These are phyloP conservation scores for Blastobotrys arbuscula DNA, from an alignment of 1,139 yeast genomes.

Conservation along the genomic window DNA sequence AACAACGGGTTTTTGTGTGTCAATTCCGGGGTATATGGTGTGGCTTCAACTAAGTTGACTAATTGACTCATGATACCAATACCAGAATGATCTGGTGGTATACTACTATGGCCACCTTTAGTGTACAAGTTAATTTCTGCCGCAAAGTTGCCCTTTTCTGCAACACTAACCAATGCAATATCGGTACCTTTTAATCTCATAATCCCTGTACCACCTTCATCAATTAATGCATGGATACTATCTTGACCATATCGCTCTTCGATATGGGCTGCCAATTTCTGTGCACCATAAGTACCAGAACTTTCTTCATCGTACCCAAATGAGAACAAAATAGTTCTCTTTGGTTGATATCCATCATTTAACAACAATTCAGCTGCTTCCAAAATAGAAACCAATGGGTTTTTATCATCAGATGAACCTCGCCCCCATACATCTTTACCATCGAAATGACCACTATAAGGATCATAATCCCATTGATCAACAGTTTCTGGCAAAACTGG, in stretches of 20 bases:
- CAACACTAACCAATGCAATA: conserved; percentile 55
- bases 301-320: conserved; percentile 73
- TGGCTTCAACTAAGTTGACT: conserved; percentile 46
- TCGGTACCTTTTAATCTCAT: conserved; percentile 40
- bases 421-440: conserved; percentile 56
- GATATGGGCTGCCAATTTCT: conserved; percentile 40
- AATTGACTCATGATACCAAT: conserved; percentile 61
- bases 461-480: conserved; percentile 61
- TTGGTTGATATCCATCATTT: conserved; percentile 44
- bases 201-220: conserved; percentile 51
- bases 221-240: conserved; percentile 52
- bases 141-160: conserved; percentile 66
- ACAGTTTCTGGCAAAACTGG: conserved; percentile 63
- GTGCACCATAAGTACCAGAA: conserved; percentile 53
- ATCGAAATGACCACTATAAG: conserved; percentile 65
- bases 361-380: conserved; percentile 54
- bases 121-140: conserved; percentile 45
- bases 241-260: conserved; percentile 51
- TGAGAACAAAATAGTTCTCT: conserved; percentile 52
- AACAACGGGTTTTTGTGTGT: conserved; percentile 49
- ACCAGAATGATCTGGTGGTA: conserved; percentile 66
- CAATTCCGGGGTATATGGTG: conserved; percentile 44
- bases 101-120: conserved; percentile 71
- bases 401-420: conserved; percentile 62
- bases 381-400: conserved; percentile 49